These are phyloP conservation scores for Melaleuca quinquenervia DNA, from an alignment of 345 rosid genomes.

Conservation along the genomic window DNA sequence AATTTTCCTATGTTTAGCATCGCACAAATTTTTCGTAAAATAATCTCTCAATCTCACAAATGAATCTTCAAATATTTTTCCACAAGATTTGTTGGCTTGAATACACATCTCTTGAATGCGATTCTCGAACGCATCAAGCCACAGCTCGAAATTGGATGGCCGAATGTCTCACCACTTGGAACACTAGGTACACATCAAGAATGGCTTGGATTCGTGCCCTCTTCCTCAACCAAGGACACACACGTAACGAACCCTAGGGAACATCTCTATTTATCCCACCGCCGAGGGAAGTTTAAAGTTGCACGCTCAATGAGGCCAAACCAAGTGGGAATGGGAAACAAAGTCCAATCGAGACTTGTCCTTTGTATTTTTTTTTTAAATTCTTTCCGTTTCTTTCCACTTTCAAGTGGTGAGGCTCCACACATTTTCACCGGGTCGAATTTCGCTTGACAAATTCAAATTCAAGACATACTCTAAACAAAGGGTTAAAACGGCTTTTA, in stretches of 20 bases:
- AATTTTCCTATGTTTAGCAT: not conserved
- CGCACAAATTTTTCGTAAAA: not conserved
- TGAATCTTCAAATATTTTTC: not conserved
- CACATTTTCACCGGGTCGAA: no score
- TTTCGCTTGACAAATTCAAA: not conserved
- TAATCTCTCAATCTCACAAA: not conserved
- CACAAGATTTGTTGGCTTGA: not conserved
- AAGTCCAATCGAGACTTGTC: not conserved
- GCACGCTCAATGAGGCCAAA: not conserved
- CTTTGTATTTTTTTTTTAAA: no score
- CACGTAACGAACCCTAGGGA: not conserved
- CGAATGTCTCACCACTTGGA: no score
- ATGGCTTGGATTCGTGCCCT: slow-evolving; percentile 5
- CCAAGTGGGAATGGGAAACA: not conserved
- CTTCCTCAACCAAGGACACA: slow-evolving; percentile 6
- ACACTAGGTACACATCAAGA: not conserved
- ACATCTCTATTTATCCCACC: not conserved
- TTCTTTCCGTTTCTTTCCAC: not conserved
- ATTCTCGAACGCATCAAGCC: not conserved
- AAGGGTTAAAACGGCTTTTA: not conserved
- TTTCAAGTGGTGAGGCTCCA: not conserved
- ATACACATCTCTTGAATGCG: not conserved
- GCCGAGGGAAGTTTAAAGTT: not conserved
- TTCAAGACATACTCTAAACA: no score
- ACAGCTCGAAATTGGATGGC: no score